Base-by-base conservation (phyloP, 768 basidiomycete genomes). In the Mycena leptocephala region DNA sequence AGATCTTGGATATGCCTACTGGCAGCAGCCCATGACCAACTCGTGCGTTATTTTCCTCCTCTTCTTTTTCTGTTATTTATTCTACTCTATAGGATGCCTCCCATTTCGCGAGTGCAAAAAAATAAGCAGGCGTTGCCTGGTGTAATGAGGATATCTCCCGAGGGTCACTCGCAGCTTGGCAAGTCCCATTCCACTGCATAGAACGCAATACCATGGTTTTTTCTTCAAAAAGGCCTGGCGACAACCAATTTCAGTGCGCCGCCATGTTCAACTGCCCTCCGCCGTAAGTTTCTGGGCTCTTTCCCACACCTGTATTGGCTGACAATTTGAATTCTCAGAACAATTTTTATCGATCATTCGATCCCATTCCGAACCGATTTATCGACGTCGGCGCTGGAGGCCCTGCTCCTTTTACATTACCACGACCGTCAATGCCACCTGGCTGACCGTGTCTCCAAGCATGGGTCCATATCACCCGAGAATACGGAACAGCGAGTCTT, bases 21-120 rank as follows among this genome's bases (percentile, higher is more conserved):
- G 93, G 92, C 93, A 95, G 76, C 92, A 93, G 79, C 93, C 93
- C 5, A 91, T 91, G 90, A 87, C 88, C 18, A 91, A 94, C 82
- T 89, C 90, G 89, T 90, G 67, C 48, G 88, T 82, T n/a, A n/a
- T 11, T 0, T 22, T 46, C 16, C 33, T 24, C 53, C 39, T 30
- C 32, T 53, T 72, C 37, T 41, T 18, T 11, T 41, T 32, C 39
- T 32, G 26, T 20, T 41, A 0, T 76, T 11, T 11, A 53, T 37
- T 39, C 48, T 7, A n/a, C 1, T 3, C 5, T 48, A 5, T n/a
- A 93, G 89, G 24, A 91, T 92, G 90, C 91, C 90, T 7, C 80
- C 82, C 41, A 83, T 92, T 58, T 89, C 88, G 61, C 84, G 89
- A 48, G 89, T 92, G 28, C 89, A 92, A 74, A 81, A 86, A 18